Base-by-base conservation (phyloP, 2,329 filamentous ascomycete genomes). In the Fusarium concolor region DNA sequence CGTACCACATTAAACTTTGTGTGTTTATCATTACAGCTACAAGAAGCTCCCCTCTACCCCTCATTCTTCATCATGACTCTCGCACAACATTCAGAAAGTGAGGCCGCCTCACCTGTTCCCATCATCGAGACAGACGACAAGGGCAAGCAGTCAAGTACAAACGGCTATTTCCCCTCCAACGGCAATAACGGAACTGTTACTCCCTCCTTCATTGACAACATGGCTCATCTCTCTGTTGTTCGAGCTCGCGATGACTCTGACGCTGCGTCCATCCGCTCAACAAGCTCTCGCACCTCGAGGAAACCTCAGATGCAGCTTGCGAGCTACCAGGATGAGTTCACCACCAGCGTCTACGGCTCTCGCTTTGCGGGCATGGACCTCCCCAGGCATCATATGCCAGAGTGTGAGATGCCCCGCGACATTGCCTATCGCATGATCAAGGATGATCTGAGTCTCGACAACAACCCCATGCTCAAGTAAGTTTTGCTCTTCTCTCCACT, bases 361-460 rank as follows among this genome's bases (percentile, higher is more conserved):
- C 88, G 86, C 67, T 97, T 93, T 77, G 95, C 95, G 22, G 87
- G 87, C 31, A 83, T 91, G 76, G 93, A 97, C 74, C 84, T 98
- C 41, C 94, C 94, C 28, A 88, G 86, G 76, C 84, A 92, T 76
- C 91, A 94, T 82, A 97, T 98, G 88, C 94, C 95, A 2, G 93
- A 97, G 74, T 75, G 81, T 20, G 92, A 96, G 80, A 97, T 97
- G 94, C 95, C 95, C 43, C 89, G 88, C 72, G 92, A 97, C 71
- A 87, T 97, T 52, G 95, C 95, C n/a, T 97, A 97, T 79, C 90
- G 94, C 47, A 92, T 97, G 92, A 97, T 97, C 85, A 95, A 93
- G 84, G 95, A 97, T 78, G 93, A 97, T 76, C 84, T 97, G 68
- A 96, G 92, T 68, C 84, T 97, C 52, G 95, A 98, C 77, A 94